Evolutionary conservation across 192 early-diverging fungal genomes (phyloP).

Genomic region (Umbelopsis vinacea): DNA sequence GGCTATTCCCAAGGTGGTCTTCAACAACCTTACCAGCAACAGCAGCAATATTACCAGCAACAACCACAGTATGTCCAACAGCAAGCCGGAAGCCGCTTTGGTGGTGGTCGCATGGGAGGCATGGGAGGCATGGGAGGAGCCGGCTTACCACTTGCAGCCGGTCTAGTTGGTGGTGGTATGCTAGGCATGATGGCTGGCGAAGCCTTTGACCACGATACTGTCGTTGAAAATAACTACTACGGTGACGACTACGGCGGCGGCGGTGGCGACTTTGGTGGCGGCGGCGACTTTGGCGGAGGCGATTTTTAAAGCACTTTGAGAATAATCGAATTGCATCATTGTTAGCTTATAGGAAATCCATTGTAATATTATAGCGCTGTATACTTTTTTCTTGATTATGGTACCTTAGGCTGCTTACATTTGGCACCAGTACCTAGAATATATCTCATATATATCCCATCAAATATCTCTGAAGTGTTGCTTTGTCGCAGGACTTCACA

Average conservation of each 20-base stretch:
- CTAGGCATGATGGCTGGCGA: slow-evolving; percentile 27
- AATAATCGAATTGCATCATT: neutral
- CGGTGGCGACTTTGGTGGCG: slow-evolving; percentile 26
- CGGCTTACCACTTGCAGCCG: slow-evolving; percentile 17
- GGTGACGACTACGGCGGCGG: slow-evolving; percentile 16
- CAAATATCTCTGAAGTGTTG: too few relatives aligned
- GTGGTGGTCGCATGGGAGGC: slow-evolving; percentile 24
- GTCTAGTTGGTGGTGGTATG: slow-evolving; percentile 27
- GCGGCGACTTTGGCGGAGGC: slow-evolving; percentile 13
- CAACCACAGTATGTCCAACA: slow-evolving; percentile 28
- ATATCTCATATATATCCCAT: too few relatives aligned
- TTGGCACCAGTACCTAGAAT: too few relatives aligned
- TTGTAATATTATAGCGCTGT: too few relatives aligned
- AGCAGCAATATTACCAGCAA: slow-evolving; percentile 25
- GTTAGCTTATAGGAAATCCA: neutral
- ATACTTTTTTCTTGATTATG: too few relatives aligned
- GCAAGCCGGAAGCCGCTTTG: slow-evolving; percentile 14
- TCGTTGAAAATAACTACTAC: slow-evolving; percentile 34
- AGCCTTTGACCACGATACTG: slow-evolving; percentile 19
- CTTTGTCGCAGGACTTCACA: too few relatives aligned
- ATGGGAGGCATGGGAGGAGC: slow-evolving; percentile 15
- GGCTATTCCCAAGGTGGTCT: slow-evolving; percentile 3
- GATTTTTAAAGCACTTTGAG: neutral
- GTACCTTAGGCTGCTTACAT: too few relatives aligned
- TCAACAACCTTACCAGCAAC: slow-evolving; percentile 29